Evolutionary conservation across 2,329 filamentous ascomycete species (phyloP).

Genomic region (Davidsoniella eucalypti): DNA sequence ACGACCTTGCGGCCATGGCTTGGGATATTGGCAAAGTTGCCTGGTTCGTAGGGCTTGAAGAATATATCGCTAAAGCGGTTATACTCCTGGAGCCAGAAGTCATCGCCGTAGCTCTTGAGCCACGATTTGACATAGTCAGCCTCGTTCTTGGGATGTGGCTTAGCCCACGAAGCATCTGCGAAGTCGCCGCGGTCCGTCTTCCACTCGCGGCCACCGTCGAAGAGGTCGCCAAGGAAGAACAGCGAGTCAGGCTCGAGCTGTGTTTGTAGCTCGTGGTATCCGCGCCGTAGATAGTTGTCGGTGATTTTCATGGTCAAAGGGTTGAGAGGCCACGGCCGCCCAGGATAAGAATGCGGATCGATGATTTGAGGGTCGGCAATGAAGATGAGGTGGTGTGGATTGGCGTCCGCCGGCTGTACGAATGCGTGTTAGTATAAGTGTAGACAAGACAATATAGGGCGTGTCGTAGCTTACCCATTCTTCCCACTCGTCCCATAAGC

Average conservation of each 20-base stretch:
- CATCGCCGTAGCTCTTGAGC: slow-evolving; percentile 59
- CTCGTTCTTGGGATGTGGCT: slow-evolving; percentile 34
- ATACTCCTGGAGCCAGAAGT: slow-evolving; percentile 80
- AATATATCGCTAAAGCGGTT: slow-evolving; percentile 76
- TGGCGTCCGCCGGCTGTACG: slow-evolving; percentile 53
- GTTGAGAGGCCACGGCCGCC: slow-evolving; percentile 46
- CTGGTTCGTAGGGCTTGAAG: slow-evolving; percentile 34
- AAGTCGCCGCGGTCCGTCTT: slow-evolving; percentile 48
- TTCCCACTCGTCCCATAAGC: slow-evolving; percentile 81
- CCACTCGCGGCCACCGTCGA: slow-evolving; percentile 95
- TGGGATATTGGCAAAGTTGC: slow-evolving; percentile 36
- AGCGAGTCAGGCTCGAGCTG: slow-evolving; percentile 70
- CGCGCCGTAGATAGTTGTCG: slow-evolving; percentile 75
- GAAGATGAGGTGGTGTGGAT: slow-evolving; percentile 69
- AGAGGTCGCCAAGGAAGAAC: slow-evolving; percentile 84
- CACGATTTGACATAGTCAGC: slow-evolving; percentile 43
- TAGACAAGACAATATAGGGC: not conserved
- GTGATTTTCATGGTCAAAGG: slow-evolving; percentile 45
- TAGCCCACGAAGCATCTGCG: slow-evolving; percentile 42
- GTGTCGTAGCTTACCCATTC: slow-evolving; percentile 51
- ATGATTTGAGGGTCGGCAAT: slow-evolving; percentile 84
- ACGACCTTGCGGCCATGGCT: slow-evolving; percentile 62
- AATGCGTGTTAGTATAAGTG: not conserved
- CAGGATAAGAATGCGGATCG: slow-evolving; percentile 88
- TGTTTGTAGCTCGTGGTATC: slow-evolving; percentile 63